Conservation (phyloP, 2,329 filamentous ascomycete genomes). For the Epichloe sibirici region DNA sequence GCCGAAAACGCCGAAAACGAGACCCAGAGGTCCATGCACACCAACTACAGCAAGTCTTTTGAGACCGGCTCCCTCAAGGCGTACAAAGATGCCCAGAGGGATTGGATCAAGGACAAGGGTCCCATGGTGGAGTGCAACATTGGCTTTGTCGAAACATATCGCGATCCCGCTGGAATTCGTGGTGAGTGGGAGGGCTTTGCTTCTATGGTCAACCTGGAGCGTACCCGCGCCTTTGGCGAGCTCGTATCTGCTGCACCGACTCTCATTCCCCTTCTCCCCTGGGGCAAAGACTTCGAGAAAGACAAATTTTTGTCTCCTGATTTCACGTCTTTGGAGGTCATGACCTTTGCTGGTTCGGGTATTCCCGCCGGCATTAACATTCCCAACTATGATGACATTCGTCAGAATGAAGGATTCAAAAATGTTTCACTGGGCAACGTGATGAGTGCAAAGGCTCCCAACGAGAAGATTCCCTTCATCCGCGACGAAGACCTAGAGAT, state of each 20-base stretch:
- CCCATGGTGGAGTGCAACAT: conserved; percentile 71
- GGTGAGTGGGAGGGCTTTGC: conserved; percentile 83
- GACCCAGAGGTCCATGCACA: conserved; percentile 60
- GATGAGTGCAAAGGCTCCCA: conserved; percentile 76
- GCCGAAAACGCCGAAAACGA: conserved; percentile 60
- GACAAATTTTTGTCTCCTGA: conserved; percentile 92
- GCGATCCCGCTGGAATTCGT: conserved; percentile 68
- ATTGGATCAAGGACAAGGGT: conserved; percentile 74
- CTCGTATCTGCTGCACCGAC: conserved; percentile 69
- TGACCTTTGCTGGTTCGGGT: conserved; percentile 59
- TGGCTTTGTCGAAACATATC: conserved; percentile 77
- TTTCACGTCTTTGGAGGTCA: conserved; percentile 86
- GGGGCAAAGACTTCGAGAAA: conserved; percentile 84
- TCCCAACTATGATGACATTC: conserved; percentile 63
- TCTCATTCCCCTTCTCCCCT: conserved; percentile 83
- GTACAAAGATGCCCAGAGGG: conserved; percentile 69
- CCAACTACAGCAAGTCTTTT: conserved; percentile 65
- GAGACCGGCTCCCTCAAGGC: conserved; percentile 59
- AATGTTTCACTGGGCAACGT: conserved; percentile 92
- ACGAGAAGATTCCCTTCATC: conserved; percentile 90
- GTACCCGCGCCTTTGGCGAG: conserved; percentile 75
- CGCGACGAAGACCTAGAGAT: conserved; percentile 62
- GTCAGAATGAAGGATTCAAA: conserved; percentile 79
- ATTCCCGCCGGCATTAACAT: conserved; percentile 60
- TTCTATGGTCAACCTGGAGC: conserved; percentile 77